Base-by-base conservation (phyloP, 371 early-diverging fungal species). In the Mortierella sp. region DNA sequence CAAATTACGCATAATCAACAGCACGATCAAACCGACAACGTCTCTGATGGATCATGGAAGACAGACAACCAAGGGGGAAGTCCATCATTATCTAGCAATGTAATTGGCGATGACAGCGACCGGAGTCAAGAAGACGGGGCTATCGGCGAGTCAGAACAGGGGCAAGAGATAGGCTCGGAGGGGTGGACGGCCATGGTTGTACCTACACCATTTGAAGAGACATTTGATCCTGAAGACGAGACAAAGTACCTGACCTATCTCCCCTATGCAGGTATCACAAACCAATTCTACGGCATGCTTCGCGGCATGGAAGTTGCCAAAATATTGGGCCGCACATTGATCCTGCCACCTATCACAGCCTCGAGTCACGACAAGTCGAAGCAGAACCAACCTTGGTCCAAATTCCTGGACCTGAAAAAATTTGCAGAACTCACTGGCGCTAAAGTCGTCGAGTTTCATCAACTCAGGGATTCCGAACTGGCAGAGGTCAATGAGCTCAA, bases 311-410 rank as follows among this genome's bases (percentile, higher is more conserved):
- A 76, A 26, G 66, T 76, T n/a, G 78, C 78, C 51, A 64, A 54
- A 43, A 54, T 70, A 6, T 37, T 64, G 3, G 78, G 46, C 3
- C 60, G 78, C 19, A 76, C 78, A 5, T 39, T 76, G 50, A 76
- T 76, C 46, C 60, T 76, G 55, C 78, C 78, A 46, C 78, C 78
- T 24, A 76, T 76, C 50, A 76, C 70, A 3, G 78, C 78, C 24
- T 76, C 78, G 14, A 70, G 70, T 24, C 78, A 76, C 31, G 78
- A 76, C 56, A 76, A 76, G 47, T 76, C 78, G 14, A 76, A 76
- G 46, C 78, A 76, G 34, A 76, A 70, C 51, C 78, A 76, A 31
- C 78, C 78, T 26, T 76, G 78, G 78, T 76, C 78, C 2, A 64
- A 58, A n/a, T 76, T 76, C 55, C 26, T 76, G 48, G 53, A 76